Evolutionary conservation across 1,284 basidiomycete species (phyloP).

Genomic region (Sanguinoderma infundibulare): DNA sequence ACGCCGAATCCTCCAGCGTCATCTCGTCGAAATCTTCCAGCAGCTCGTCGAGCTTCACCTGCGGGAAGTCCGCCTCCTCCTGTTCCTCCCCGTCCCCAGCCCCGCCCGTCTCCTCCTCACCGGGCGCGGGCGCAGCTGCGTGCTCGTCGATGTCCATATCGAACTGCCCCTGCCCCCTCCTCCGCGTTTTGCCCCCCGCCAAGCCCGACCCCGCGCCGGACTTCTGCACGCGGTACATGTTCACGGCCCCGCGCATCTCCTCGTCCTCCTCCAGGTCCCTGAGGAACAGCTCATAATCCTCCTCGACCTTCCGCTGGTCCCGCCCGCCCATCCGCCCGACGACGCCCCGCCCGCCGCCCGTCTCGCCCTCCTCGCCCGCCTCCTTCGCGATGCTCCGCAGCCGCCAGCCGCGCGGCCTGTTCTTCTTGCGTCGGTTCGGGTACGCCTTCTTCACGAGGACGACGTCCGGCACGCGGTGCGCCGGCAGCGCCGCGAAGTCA

Average conservation of each 20-base stretch:
- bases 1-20: constrained; percentile 53
- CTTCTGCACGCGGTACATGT: constrained; percentile 80
- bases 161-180: constrained; percentile 56
- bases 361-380: constrained; percentile 82
- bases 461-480: constrained; percentile 86
- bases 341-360: constrained; percentile 77
- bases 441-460: constrained; percentile 96
- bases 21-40: constrained; percentile 92
- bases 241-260: constrained; percentile 88
- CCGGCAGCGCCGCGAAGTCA: constrained; percentile 78
- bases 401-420: constrained; percentile 85
- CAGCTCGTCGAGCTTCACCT: constrained; percentile 86
- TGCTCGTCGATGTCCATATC: constrained; percentile 78
- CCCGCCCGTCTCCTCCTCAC: constrained; percentile 30
- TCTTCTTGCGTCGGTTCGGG: constrained; percentile 94
- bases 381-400: constrained; percentile 95
- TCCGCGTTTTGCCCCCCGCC: constrained; percentile 52
- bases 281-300: constrained; percentile 97
- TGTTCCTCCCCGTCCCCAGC: constrained; percentile 35
- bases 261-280: constrained; percentile 96
- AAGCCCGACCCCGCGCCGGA: constrained; percentile 52
- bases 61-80: constrained; percentile 89
- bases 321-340: constrained; percentile 90
- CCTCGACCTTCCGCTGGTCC: constrained; percentile 93
- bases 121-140: constrained; percentile 33